Evolutionary conservation across 1,284 basidiomycete species (phyloP).

Genomic region (Sporisorium scitamineum): DNA sequence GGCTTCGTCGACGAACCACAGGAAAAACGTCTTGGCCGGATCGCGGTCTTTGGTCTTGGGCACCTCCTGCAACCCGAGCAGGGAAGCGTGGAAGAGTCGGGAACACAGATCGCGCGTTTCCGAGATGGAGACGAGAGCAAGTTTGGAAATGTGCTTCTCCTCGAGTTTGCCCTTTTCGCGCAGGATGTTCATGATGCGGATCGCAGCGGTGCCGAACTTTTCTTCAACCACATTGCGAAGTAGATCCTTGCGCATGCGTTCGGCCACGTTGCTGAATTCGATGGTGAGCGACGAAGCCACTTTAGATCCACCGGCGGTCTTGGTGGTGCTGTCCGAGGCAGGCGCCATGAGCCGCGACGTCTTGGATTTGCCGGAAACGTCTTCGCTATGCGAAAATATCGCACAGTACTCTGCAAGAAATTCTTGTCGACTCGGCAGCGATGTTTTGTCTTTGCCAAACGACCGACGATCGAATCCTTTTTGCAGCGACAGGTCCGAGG

Average conservation of each 20-base stretch:
- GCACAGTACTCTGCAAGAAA: constrained; percentile 75
- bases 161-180: constrained; percentile 92
- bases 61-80: constrained; percentile 66
- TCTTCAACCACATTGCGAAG: constrained; percentile 85
- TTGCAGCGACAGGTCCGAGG: constrained; percentile 67
- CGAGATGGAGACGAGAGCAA: constrained; percentile 89
- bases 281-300: constrained; percentile 73
- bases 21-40: constrained; percentile 65
- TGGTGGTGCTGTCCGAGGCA: constrained; percentile 50
- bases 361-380: constrained; percentile 78
- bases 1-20: constrained; percentile 66
- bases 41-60: constrained; percentile 66
- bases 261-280: constrained; percentile 82
- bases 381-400: constrained; percentile 81
- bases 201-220: constrained; percentile 85
- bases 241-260: constrained; percentile 79
- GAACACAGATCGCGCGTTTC: constrained; percentile 85
- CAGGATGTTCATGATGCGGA: constrained; percentile 84
- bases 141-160: constrained; percentile 93
- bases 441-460: constrained; percentile 40
- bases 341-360: constrained; percentile 70
- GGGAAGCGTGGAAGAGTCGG: constrained; percentile 73
- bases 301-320: constrained; percentile 52
- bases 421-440: constrained; percentile 50
- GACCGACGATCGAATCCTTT: constrained; percentile 71